Percentiles rank a stretch among this genome's conserved stretches.
Evolutionary conservation across 495 filamentous ascomycete genomes (phyloP).

Genomic region (Penicillium parvum): DNA sequence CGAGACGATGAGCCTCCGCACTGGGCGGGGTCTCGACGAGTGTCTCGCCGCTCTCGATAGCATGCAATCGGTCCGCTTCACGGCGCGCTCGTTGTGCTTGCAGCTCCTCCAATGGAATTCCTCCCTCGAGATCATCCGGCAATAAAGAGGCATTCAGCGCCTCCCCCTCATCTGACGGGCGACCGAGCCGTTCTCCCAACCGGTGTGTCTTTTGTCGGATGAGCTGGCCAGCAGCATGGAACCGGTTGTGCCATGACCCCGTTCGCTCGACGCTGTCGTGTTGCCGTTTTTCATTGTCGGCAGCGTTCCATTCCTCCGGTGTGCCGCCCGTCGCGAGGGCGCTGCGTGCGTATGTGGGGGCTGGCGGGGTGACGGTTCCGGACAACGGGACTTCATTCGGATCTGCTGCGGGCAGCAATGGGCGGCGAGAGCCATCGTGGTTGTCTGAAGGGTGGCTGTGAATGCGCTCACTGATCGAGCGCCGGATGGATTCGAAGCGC

Average conservation of each 20-base stretch:
- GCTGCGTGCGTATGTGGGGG: slow-evolving; percentile 19
- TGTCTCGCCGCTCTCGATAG: slow-evolving; percentile 19
- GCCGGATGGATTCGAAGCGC: slow-evolving; percentile 13
- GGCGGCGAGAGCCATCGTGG: slow-evolving; percentile 9
- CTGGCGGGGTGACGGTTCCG: slow-evolving; percentile 29
- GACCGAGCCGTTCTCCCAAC: slow-evolving; percentile 36
- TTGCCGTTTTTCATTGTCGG: slow-evolving; percentile 15
- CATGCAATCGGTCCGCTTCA: slow-evolving; percentile 17
- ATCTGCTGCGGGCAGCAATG: slow-evolving; percentile 18
- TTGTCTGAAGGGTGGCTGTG: slow-evolving; percentile 6
- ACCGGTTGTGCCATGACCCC: slow-evolving; percentile 25
- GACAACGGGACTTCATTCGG: slow-evolving; percentile 13
- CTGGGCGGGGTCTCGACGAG: slow-evolving; percentile 24
- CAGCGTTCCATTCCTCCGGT: not conserved
- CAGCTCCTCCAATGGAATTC: slow-evolving; percentile 19
- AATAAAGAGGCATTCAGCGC: slow-evolving; percentile 29
- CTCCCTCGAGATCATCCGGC: slow-evolving; percentile 33
- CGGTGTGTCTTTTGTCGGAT: slow-evolving; percentile 33
- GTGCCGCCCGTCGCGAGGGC: slow-evolving; percentile 10
- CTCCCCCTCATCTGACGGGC: slow-evolving; percentile 37
- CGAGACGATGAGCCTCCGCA: slow-evolving; percentile 41
- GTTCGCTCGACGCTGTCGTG: slow-evolving; percentile 11
- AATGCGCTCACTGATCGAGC: slow-evolving; percentile 1
- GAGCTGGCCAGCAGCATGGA: slow-evolving; percentile 31
- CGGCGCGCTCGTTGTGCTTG: slow-evolving; percentile 19